These are phyloP conservation scores for Fusarium xyrophilum DNA, from an alignment of 2,329 filamentous ascomycete genomes.

Conservation along the genomic window DNA sequence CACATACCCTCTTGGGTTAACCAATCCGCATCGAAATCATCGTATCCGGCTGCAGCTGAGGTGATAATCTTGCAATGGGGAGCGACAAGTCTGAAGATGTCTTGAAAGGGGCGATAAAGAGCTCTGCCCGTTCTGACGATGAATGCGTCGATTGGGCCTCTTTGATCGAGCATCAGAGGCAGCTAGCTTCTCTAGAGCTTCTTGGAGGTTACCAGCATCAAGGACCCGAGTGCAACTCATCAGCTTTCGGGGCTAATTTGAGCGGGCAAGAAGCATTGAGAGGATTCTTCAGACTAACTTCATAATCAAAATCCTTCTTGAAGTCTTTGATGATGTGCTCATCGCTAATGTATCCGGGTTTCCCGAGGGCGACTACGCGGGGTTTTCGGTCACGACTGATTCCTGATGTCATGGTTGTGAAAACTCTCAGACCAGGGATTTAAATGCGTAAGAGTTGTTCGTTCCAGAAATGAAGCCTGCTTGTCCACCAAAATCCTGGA, in stretches of 20 bases:
- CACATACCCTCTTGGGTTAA: constrained; percentile 52
- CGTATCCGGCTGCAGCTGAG: constrained; percentile 56
- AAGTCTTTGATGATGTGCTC: constrained; percentile 53
- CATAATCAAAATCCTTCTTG: constrained; percentile 48
- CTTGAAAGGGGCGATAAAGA: constrained; percentile 58
- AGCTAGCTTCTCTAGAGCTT: constrained; percentile 49
- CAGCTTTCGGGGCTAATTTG: neutral
- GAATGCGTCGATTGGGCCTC: constrained; percentile 55
- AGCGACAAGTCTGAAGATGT: constrained; percentile 51
- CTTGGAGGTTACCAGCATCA: constrained; percentile 46
- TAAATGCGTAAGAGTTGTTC: neutral
- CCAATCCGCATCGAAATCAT: constrained; percentile 55
- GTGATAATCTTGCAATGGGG: constrained; percentile 55
- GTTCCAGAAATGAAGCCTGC: accelerated
- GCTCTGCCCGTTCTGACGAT: constrained; percentile 58
- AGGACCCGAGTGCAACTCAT: constrained; percentile 35
- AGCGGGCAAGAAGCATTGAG: accelerated
- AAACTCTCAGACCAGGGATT: neutral
- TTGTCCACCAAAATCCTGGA: accelerated
- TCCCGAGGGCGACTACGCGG: constrained; percentile 52
- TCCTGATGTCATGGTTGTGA: neutral
- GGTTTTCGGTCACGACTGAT: constrained; percentile 41
- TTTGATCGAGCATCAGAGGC: constrained; percentile 44
- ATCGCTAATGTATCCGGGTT: constrained; percentile 47
- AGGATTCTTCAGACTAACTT: constrained; percentile 29